These are phyloP conservation scores for Lipomyces starkeyi DNA, from an alignment of 805 yeast species.

Conservation along the genomic window DNA sequence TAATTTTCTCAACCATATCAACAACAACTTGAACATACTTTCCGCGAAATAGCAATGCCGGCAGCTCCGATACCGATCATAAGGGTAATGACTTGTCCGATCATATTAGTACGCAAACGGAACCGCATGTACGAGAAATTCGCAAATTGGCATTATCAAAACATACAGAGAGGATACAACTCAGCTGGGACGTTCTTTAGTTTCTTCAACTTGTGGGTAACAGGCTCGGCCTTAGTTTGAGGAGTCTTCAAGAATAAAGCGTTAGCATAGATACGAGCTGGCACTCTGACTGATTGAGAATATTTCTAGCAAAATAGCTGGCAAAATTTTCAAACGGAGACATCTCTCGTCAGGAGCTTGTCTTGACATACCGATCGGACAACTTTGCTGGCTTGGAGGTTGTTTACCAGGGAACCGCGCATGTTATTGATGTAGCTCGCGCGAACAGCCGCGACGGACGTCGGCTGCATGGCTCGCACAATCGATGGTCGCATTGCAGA, in stretches of 20 bases:
- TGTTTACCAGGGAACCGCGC: constrained; percentile 23
- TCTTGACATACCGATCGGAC: constrained; percentile 19
- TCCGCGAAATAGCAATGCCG: constrained; percentile 23
- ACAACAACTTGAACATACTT: constrained; percentile 12
- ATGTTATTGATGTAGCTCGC: constrained; percentile 18
- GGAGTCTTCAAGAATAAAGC: constrained; percentile 13
- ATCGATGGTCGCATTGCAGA: constrained; percentile 25
- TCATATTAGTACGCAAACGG: not conserved
- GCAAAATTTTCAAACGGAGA: not conserved
- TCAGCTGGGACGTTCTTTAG: constrained; percentile 42
- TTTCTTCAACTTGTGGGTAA: constrained; percentile 32
- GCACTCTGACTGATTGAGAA: not conserved
- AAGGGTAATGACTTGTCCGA: constrained; percentile 9
- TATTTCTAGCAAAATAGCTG: not conserved
- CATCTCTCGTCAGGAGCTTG: not conserved
- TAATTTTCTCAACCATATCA: not conserved
- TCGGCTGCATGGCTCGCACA: constrained; percentile 25
- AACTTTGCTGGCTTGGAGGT: constrained; percentile 16
- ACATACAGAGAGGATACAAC: constrained; percentile 44
- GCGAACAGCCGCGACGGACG: constrained; percentile 25
- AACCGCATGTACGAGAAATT: not conserved
- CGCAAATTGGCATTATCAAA: no score
- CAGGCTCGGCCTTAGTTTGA: constrained; percentile 27
- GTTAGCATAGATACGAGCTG: not conserved
- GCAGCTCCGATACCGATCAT: constrained; percentile 28